Evolutionary conservation across 139 green algal species (phyloP), one percentile per base, ranked within the genome.

Genomic region (Chlorella sp.): DNA sequence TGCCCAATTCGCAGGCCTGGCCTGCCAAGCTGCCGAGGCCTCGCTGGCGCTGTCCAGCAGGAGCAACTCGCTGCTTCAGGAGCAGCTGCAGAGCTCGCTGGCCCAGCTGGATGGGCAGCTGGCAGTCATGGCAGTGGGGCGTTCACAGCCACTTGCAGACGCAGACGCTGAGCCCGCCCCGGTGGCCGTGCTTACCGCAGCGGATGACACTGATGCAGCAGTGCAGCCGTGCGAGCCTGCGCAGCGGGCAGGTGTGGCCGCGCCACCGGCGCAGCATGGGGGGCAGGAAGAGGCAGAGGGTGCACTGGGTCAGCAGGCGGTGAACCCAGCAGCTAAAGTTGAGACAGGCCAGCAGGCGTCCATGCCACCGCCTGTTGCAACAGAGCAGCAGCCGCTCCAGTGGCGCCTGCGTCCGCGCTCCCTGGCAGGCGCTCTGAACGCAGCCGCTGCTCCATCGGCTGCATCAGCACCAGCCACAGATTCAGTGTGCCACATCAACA

Each of bases 71-170:
- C 26, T 32, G 73, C n/a, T 67, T n/a, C 47, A 64, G 47, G 18
- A 38, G 47, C 44, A 38, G 55, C 75, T 70, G 13, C 75, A 38
- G 23, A 4, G 44, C 4, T 69, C 75, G 20, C 32, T 81, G 32
- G 32, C 51, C 0, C 15, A 56, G 30, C 73, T 81, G 75, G 75
- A 81, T 70, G 75, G 75, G 30, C 18, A 36, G 75, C 32, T 69
- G 28, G 75, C 51, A 68, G 56, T 13, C 26, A 28, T 28, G 34
- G 75, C 75, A 67, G n/a, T 15, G 26, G 68, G 18, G 65, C 30
- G 32, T 28, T 1, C 30, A 44, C 65, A 72, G 65, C n/a, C n/a
- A n/a, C n/a, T n/a, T n/a, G n/a, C n/a, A n/a, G n/a, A n/a, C n/a
- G n/a, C n/a, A n/a, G n/a, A n/a, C n/a, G n/a, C n/a, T n/a, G n/a